A percentile compares a stretch with the other conserved stretches of the same genome.
Conservation (phyloP, 495 filamentous ascomycete genomes). For the Aspergillus asperescens region DNA sequence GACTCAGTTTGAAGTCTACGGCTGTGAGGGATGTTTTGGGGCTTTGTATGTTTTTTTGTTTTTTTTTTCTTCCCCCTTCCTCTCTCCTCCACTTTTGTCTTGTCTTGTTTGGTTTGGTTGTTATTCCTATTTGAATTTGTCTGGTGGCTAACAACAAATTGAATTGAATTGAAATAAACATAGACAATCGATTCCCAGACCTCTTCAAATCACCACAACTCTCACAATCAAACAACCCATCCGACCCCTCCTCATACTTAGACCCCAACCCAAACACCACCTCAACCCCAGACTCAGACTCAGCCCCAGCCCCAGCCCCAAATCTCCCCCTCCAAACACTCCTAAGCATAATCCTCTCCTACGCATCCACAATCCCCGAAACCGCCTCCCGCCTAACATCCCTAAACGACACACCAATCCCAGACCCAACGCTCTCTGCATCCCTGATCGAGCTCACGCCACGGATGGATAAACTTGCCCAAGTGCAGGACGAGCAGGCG, state of each 20-base stretch:
- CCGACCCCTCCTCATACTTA: too few relatives aligned
- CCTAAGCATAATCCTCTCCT: slow-evolving; percentile 66
- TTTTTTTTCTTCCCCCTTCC: slow-evolving; percentile 8
- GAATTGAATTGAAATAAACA: neutral
- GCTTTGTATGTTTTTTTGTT: slow-evolving; percentile 32
- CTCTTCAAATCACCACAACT: slow-evolving; percentile 47
- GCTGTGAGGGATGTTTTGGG: slow-evolving; percentile 49
- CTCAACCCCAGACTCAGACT: slow-evolving; percentile 21
- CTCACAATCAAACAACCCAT: slow-evolving; percentile 32
- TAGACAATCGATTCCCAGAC: slow-evolving; percentile 55
- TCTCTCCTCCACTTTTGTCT: too few relatives aligned
- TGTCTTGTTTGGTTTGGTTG: too few relatives aligned
- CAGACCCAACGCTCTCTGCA: slow-evolving; percentile 61
- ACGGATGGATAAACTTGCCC: slow-evolving; percentile 60
- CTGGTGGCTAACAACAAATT: slow-evolving; percentile 17
- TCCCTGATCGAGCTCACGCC: slow-evolving; percentile 64
- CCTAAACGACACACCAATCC: slow-evolving; percentile 70
- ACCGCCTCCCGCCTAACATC: slow-evolving; percentile 76
- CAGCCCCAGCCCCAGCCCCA: neutral
- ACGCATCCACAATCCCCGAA: slow-evolving; percentile 66
- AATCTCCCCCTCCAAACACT: slow-evolving; percentile 13
- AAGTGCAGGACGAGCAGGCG: slow-evolving; percentile 65
- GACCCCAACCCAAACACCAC: slow-evolving; percentile 30
- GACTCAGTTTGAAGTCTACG: slow-evolving; percentile 41
- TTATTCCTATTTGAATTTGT: too few relatives aligned